Base-by-base conservation (phyloP, 495 filamentous ascomycete species). In the Wilcoxina mikolae region DNA sequence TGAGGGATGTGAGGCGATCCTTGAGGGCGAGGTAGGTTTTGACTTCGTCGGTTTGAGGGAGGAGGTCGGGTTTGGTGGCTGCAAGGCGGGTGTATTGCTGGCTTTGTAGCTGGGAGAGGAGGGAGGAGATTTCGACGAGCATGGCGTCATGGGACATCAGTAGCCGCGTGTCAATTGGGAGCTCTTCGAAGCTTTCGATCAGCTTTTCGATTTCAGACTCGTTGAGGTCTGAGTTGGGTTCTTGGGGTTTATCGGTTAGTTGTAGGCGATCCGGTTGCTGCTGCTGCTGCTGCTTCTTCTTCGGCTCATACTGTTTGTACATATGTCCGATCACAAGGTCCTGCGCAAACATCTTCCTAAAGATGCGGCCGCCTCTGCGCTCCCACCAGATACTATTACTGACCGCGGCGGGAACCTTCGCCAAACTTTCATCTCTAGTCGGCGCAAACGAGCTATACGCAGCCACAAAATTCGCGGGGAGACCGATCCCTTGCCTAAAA, bases 361-460 rank as follows among this genome's bases (percentile, higher is more conserved):
- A 75, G 11, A 74, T 69, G 50, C 70, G 70, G 41, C 75, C 68
- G 3, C 83, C 82, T 27, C 75, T 61, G 59, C 74, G 74, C 20
- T 73, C 72, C 83, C 83, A 87, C 83, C 83, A 87, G 1, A 85
- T 65, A 41, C 72, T 60, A 48, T 78, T 76, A 55, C 79, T 82
- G 12, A 73, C 69, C 55, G 79, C 76, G 17, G 68, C 68, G 22
- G 82, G 74, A 3, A 84, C 65, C 27, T 83, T 68, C 0, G 83
- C 72, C 3, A 70, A 70, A 4, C 77, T 71, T 59, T 83, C 79
- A 56, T 87, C 83, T 43, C 72, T 71, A n/a, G 73, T 74, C 2
- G 83, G 83, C 5, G 81, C 82, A 69, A 85, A 86, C 52, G 80
- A 82, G 3, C 81, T 83, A 57, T 81, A 86, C 4, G 77, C 80